These are phyloP conservation scores for Didymella sp. DNA, from an alignment of 2,329 filamentous ascomycete species.

Conservation along the genomic window DNA sequence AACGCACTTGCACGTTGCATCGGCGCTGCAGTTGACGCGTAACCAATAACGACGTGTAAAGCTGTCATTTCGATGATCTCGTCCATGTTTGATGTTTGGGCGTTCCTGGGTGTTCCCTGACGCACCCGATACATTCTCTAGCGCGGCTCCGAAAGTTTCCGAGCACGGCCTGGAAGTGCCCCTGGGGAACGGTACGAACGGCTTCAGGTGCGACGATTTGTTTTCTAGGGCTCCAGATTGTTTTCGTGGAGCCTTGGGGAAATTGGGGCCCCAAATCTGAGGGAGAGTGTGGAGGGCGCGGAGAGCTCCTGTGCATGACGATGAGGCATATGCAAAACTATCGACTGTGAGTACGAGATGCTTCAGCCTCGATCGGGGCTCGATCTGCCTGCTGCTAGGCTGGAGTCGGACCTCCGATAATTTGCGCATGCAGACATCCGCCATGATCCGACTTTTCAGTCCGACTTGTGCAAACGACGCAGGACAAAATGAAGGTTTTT, in stretches of 20 bases:
- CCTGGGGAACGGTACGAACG: conserved; percentile 7
- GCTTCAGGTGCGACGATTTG: conserved; percentile 2
- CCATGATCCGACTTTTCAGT: not conserved
- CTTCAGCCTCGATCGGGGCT: not conserved
- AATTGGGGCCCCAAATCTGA: conserved; percentile 13
- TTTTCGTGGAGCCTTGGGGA: conserved; percentile 4
- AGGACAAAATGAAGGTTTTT: no score
- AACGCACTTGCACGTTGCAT: conserved; percentile 2
- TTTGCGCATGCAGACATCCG: not conserved
- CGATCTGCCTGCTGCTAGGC: not conserved
- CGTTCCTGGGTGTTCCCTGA: conserved; percentile 4
- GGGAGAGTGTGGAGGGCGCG: not conserved
- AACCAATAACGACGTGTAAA: not conserved
- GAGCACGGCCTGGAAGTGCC: conserved; percentile 1
- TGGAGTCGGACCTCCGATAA: not conserved
- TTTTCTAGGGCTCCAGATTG: conserved; percentile 14
- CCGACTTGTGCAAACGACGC: not conserved
- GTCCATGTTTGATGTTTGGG: conserved; percentile 6
- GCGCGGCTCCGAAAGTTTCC: conserved; percentile 1
- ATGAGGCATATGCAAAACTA: not conserved
- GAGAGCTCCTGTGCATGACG: not conserved
- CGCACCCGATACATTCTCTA: conserved; percentile 12
- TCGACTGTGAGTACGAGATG: not conserved
- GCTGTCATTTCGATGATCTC: conserved; percentile 3
- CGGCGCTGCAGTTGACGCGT: not conserved